These are phyloP conservation scores for Phytophthora macrochlamydospora DNA, from an alignment of 352 stramenopile species.

Conservation along the genomic window DNA sequence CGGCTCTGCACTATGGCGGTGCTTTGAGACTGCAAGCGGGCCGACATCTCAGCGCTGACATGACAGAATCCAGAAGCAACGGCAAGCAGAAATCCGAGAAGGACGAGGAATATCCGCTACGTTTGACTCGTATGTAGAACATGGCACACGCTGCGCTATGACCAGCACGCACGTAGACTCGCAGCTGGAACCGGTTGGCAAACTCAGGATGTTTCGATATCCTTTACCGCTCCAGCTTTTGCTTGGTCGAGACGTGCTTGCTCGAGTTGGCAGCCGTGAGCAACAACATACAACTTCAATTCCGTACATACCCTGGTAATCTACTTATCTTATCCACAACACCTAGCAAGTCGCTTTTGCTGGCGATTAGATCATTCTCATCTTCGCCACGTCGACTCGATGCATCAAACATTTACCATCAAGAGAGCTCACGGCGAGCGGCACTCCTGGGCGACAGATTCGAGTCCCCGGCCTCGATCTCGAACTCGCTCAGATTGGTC, in stretches of 20 bases:
- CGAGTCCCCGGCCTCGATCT: slow-evolving; percentile 62
- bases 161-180: no score
- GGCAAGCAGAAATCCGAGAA: neutral
- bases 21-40: neutral
- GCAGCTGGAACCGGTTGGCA: no score
- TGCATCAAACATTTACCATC: neutral
- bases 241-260: no score
- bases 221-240: no score
- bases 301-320: no score
- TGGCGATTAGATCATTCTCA: no score
- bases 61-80: slow-evolving; percentile 13
- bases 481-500: slow-evolving; percentile 56
- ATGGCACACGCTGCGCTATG: neutral
- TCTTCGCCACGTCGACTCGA: neutral
- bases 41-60: neutral
- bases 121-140: slow-evolving; percentile 15
- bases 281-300: no score
- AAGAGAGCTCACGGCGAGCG: neutral
- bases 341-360: no score
- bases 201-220: no score
- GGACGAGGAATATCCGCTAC: slow-evolving; percentile 21
- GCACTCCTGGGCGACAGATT: slow-evolving; percentile 10
- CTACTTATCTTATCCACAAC: no score
- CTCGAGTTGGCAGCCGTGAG: no score
- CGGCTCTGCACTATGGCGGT: neutral